Conservation (phyloP, 2,329 filamentous ascomycete species). For the Blastomyces percursus region DNA sequence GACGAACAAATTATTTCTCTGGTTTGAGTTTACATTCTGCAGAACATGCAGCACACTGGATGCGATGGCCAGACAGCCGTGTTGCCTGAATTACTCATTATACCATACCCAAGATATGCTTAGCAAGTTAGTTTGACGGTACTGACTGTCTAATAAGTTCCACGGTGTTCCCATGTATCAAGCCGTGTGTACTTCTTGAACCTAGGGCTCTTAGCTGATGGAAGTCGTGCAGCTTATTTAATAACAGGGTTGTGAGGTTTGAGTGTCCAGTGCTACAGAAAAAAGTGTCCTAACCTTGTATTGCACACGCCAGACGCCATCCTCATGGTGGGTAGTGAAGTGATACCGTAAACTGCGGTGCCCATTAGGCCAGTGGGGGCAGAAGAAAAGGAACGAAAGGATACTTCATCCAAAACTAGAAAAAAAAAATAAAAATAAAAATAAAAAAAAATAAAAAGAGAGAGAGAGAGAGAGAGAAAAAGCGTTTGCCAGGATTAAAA, state of each 20-base stretch:
- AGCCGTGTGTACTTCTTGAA: neutral
- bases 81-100: neutral
- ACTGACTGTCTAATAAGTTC: neutral
- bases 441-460: neutral
- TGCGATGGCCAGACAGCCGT: neutral
- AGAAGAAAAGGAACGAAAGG: neutral
- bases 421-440: neutral
- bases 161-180: neutral
- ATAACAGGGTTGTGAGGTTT: slow-evolving; percentile 5
- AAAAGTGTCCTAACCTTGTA: neutral
- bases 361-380: neutral
- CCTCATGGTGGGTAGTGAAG: neutral
- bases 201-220: neutral
- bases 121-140: neutral
- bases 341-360: neutral
- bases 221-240: slow-evolving; percentile 1
- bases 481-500: neutral
- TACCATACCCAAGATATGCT: neutral
- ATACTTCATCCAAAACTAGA: neutral
- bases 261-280: neutral
- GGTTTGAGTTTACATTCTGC: neutral
- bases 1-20: neutral
- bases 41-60: neutral
- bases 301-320: neutral
- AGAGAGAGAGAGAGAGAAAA: neutral